Conservation (phyloP, 345 rosid species). For the Eucalyptus tenuipes region DNA sequence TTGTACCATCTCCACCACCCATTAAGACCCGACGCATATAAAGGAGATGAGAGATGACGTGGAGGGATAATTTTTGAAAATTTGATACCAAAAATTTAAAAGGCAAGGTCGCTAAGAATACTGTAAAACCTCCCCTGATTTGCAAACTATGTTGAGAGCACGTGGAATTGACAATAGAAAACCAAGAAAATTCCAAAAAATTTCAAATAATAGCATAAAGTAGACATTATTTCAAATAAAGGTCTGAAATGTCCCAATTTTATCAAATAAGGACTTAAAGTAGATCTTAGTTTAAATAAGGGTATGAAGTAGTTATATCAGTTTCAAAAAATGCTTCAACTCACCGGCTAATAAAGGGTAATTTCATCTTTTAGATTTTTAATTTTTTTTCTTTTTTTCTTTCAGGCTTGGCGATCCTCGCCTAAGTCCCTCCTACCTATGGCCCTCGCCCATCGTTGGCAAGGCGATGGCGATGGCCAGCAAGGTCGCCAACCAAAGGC, state of each 20-base stretch:
- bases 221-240: rapidly evolving
- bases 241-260: rapidly evolving
- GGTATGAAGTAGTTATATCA: rapidly evolving
- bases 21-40: too few species aligned
- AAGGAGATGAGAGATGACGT: not conserved
- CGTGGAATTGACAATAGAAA: not conserved
- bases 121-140: not conserved
- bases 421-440: rapidly evolving
- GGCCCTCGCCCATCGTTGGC: rapidly evolving
- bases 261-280: rapidly evolving
- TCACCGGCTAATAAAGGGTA: rapidly evolving
- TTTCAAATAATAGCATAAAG: rapidly evolving
- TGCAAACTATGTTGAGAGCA: not conserved
- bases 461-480: rapidly evolving
- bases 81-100: not conserved
- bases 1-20: too few species aligned
- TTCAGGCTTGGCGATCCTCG: rapidly evolving
- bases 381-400: too few species aligned
- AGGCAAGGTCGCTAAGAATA: not conserved
- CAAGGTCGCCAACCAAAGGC: rapidly evolving
- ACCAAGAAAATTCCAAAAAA: too few species aligned
- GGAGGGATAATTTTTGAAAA: too few species aligned
- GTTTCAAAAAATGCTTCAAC: too few species aligned
- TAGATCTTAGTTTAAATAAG: rapidly evolving
- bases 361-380: too few species aligned